Base-by-base conservation (phyloP, 164 flowering plant species). In the Sextonia rubra region DNA sequence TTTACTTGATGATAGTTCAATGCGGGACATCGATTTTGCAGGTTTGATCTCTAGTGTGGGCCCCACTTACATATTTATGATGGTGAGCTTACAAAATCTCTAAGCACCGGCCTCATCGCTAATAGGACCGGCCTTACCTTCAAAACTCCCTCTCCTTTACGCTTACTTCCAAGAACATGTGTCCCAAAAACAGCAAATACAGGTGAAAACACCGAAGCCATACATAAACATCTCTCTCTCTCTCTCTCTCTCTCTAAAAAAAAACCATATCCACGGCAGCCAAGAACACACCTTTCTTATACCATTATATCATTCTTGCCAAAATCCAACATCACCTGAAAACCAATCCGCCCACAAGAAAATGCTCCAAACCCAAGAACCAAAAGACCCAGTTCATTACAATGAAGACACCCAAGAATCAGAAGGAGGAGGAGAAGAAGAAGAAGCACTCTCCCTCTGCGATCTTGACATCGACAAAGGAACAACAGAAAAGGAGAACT, bases 391-490 rank as follows among this genome's bases (percentile, higher is more conserved):
- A 47, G 71, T 12, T 14, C 27, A 18, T 30, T 71, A 69, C 24
- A 24, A 27, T 11, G 24, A 27, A 63, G 30, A 27, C 11, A 24
- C 29, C 29, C 26, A 27, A 63, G 66, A 63, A 25, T 75, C 66
- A 29, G 72, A 24, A 2, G 82, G 77, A 2, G 86, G 79, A 24
- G 75, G 9, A 32, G 44, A 69, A 29, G 72, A 25, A 2, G 82
- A 81, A 3, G 86, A 81, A 24, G 76, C 66, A 3, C 78, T 74
- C 3, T 80, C 85, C 0, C 70, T 83, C 37, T 69, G 80, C 30
- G 83, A 81, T 66, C 76, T 83, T 63, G 82, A 82, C 14, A 26
- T 80, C 25, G 25, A 2, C 4, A 65, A 67, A 52, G 61, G 68
- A 15, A 48, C 47, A 52, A 27, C 47, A 1, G 1, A 9, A 6